Percentiles rank a stretch among this genome's conserved stretches.
Conservation (phyloP, 2,329 filamentous ascomycete genomes). For the Alternaria gaisen region DNA sequence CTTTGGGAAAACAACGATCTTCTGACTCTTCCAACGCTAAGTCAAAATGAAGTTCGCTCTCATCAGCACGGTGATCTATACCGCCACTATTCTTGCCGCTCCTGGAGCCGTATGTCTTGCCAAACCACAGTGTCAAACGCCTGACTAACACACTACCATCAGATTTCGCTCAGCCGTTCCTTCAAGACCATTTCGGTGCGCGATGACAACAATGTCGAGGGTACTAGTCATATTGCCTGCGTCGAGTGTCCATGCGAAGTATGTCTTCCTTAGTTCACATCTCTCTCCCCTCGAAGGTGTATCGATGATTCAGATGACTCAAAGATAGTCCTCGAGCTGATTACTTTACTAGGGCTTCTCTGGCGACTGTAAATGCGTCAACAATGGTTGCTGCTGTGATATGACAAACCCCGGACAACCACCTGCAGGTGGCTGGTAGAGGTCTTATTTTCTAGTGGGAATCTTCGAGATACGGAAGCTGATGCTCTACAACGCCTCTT, state of each 20-base stretch:
- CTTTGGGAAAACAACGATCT: background rate
- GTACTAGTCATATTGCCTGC: conserved; percentile 7
- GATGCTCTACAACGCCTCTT: background rate
- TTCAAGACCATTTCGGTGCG: conserved; percentile 9
- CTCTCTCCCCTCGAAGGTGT: background rate
- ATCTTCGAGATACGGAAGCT: background rate
- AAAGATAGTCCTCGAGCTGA: background rate
- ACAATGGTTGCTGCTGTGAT: conserved; percentile 10
- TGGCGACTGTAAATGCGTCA: conserved; percentile 7
- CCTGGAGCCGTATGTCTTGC: conserved; percentile 7
- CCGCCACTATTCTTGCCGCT: conserved; percentile 10
- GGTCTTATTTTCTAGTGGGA: background rate
- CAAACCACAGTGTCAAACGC: background rate
- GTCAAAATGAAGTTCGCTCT: conserved; percentile 12
- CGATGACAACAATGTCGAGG: background rate
- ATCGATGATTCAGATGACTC: background rate
- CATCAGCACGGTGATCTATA: conserved; percentile 7
- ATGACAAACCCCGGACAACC: background rate
- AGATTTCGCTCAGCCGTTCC: conserved; percentile 13
- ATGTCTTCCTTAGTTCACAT: background rate
- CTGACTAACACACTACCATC: background rate
- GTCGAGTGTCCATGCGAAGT: conserved; percentile 14
- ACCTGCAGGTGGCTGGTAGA: conserved; percentile 7
- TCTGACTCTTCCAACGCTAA: background rate
- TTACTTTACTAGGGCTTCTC: background rate